Base-by-base conservation (phyloP, 2,329 filamentous ascomycete species). In the Fusarium aywerte region DNA sequence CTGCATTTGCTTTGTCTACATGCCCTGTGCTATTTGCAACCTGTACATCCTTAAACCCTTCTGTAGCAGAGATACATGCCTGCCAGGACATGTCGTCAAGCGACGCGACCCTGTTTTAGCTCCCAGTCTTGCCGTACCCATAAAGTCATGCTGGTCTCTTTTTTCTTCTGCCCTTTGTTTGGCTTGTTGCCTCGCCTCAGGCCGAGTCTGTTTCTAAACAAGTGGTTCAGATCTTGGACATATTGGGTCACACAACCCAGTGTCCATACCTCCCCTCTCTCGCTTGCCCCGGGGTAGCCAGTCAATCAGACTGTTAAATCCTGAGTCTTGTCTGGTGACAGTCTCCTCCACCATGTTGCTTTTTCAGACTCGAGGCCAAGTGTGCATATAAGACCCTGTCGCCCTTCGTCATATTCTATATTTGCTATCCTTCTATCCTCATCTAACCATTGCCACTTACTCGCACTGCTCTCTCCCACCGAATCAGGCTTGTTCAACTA, bases 201-300 rank as follows among this genome's bases (percentile, higher is more conserved):
- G 71, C 70, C 71, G 73, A 69, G 59, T 71, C 73, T 76, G 74
- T 76, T 70, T 49, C 75, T 68, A 77, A 77, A 76, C 70, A 74
- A 68, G 62, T 75, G 76, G 73, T 76, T 76, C 74, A 77, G 69
- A 75, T 78, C 70, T 70, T 74, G 71, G 62, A 73, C 76, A 73
- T 75, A 71, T 76, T 74, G 70, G 71, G 76, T 78, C 70, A 73
- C 73, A 77, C 77, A 77, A 65, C 66, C 65, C 69, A 67, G 52
- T 71, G 58, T 65, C 70, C 70, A 74, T 74, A 69, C 73, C 68
- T 71, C 68, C 59, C 59, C 64, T 73, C 73, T 74, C 74, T 75
- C 73, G 71, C 71, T 73, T 73, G 61, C 48, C 47, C 59, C 47
- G 25, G 47, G 49, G 43, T 47, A 62, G 54, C 48, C 68, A 57